These are phyloP conservation scores for Acephala macrosclerotiorum DNA, from an alignment of 2,329 filamentous ascomycete species.

Conservation along the genomic window DNA sequence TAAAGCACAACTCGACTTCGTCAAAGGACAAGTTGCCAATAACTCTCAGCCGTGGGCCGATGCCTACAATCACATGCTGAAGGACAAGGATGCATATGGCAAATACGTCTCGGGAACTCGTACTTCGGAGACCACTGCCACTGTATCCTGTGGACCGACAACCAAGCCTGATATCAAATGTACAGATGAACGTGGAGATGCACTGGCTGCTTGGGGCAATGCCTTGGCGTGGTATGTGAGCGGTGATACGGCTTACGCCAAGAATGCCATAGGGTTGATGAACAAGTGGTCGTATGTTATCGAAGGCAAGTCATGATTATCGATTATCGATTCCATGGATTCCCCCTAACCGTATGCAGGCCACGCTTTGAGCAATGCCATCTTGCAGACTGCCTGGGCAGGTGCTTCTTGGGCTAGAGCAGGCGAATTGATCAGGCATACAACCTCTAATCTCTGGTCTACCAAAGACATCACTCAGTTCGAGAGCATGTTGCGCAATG, in stretches of 20 bases:
- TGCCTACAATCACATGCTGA: slow-evolving; percentile 32
- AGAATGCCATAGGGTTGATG: slow-evolving; percentile 42
- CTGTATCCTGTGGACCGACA: slow-evolving; percentile 40
- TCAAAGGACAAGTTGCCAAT: slow-evolving; percentile 16
- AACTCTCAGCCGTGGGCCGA: slow-evolving; percentile 27
- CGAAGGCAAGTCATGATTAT: slow-evolving; percentile 23
- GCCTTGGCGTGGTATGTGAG: slow-evolving; percentile 40
- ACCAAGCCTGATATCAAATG: slow-evolving; percentile 42
- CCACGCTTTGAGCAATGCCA: slow-evolving; percentile 39
- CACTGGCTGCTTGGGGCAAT: slow-evolving; percentile 41
- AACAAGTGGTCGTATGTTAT: slow-evolving; percentile 40
- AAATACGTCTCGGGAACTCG: slow-evolving; percentile 25
- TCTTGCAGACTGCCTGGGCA: slow-evolving; percentile 42
- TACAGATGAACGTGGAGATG: slow-evolving; percentile 40
- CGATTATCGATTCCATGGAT: neutral
- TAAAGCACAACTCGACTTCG: slow-evolving; percentile 20
- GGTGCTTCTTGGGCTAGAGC: slow-evolving; percentile 41
- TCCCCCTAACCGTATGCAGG: slow-evolving; percentile 13
- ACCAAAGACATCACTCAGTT: slow-evolving; percentile 34
- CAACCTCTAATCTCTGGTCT: slow-evolving; percentile 35
- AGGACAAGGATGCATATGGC: slow-evolving; percentile 28
- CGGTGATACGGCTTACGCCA: slow-evolving; percentile 35
- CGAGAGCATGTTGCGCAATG: slow-evolving; percentile 38
- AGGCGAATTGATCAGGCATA: slow-evolving; percentile 42
- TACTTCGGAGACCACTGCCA: slow-evolving; percentile 24